Conservation (phyloP, 2,329 filamentous ascomycete genomes). For the Stachybotrys elegans region DNA sequence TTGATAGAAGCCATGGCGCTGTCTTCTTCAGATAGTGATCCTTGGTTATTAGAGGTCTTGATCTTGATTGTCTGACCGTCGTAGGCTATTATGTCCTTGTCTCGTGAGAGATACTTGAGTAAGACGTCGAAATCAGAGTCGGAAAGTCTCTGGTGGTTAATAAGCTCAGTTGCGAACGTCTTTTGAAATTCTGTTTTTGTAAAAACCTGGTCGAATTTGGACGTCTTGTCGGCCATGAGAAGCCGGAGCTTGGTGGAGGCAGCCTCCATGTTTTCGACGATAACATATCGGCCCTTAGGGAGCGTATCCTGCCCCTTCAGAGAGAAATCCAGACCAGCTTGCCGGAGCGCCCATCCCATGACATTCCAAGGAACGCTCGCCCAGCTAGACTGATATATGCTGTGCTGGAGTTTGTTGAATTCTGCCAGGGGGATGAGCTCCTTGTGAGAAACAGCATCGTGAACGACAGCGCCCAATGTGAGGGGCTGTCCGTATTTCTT, state of each 20-base stretch:
- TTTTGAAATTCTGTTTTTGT: constrained; percentile 60
- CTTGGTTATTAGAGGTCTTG: constrained; percentile 45
- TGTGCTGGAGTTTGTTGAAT: constrained; percentile 62
- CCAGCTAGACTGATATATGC: constrained; percentile 68
- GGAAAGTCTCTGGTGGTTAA: constrained; percentile 46
- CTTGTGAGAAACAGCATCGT: constrained; percentile 64
- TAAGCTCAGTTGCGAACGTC: constrained; percentile 49
- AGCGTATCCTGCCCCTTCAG: constrained; percentile 47
- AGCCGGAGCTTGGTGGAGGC: constrained; percentile 50
- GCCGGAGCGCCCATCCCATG: constrained; percentile 69
- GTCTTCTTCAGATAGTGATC: constrained; percentile 69
- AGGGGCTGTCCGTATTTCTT: constrained; percentile 77
- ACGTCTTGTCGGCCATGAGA: constrained; percentile 33
- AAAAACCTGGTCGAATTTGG: constrained; percentile 62
- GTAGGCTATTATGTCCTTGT: constrained; percentile 53
- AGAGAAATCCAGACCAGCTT: constrained; percentile 57
- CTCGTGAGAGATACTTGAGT: constrained; percentile 64
- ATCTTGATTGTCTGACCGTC: constrained; percentile 73
- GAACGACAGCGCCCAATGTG: constrained; percentile 71
- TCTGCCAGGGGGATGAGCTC: constrained; percentile 66
- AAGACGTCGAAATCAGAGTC: constrained; percentile 64
- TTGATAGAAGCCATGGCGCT: constrained; percentile 78
- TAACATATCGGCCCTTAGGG: constrained; percentile 58
- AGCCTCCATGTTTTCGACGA: constrained; percentile 58
- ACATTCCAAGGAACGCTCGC: constrained; percentile 64